Evolutionary conservation across 1,284 basidiomycete species (phyloP).

Genomic region (Apiotrichum laibachii): DNA sequence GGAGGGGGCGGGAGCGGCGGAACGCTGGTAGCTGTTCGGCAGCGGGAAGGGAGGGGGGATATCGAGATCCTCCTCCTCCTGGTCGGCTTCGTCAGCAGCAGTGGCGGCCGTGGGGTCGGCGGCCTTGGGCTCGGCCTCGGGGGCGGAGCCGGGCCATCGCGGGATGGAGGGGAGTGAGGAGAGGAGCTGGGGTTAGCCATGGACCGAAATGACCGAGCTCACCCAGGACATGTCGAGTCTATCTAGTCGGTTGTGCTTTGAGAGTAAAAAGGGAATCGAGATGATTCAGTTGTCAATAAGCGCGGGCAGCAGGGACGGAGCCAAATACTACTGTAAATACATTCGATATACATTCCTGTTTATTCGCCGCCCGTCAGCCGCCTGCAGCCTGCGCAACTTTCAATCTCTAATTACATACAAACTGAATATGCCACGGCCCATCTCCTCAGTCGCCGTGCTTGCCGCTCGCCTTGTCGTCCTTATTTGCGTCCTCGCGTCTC

Average conservation of each 20-base stretch:
- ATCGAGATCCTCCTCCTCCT: slow-evolving; percentile 63
- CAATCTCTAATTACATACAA: too few species aligned
- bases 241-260: not conserved
- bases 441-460: too few species aligned
- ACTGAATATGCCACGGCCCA: too few species aligned
- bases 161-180: slow-evolving; percentile 14
- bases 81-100: slow-evolving; percentile 12
- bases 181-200: slow-evolving; percentile 10
- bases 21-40: slow-evolving; percentile 75
- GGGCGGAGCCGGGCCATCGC: slow-evolving; percentile 3
- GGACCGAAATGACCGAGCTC: not conserved
- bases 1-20: slow-evolving; percentile 45
- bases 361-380: too few species aligned
- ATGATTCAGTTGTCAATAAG: not conserved
- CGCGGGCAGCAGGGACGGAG: too few species aligned
- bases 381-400: too few species aligned
- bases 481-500: too few species aligned
- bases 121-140: not conserved
- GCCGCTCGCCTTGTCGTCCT: too few species aligned
- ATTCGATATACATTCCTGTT: too few species aligned
- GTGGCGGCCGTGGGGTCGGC: not conserved
- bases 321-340: too few species aligned
- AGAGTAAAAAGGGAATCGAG: not conserved
- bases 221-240: slow-evolving; percentile 17
- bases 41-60: slow-evolving; percentile 78